Base-by-base conservation (phyloP, 345 rosid species). In the Gossypium thurberi region DNA sequence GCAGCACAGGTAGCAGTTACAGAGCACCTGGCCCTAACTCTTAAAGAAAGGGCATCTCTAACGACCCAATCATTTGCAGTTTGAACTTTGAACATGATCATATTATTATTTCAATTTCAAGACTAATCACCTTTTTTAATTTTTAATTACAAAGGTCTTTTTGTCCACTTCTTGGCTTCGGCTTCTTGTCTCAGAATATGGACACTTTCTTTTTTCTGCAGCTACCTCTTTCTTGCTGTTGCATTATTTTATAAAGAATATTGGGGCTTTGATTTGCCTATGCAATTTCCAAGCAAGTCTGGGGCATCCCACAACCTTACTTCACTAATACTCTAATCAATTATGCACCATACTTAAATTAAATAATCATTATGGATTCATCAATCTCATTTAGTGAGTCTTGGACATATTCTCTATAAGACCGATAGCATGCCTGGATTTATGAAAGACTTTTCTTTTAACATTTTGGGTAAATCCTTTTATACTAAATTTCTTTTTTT, bases 131-230 rank as follows among this genome's bases (percentile, higher is more conserved):
- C 20, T 47, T 47, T 47, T 14, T 0, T 47, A 47, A 11, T 47
- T 47, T 47, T 47, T 47, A 47, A 47, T 47, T 47, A 47, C 51
- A 47, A 47, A 47, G 15, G 3, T 47, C 14, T 2, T 10, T 47
- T 47, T 47, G 51, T 47, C 51, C 14, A 47, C 14, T 71, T 77
- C 71, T 10, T 73, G 74, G 63, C 53, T 65, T 42, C 58, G 43
- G 58, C 53, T 63, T 62, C 2, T 62, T 65, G 52, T 65, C 52
- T 43, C 11, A 11, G 70, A 65, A 20, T 44, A 6, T 65, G 6
- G n/a, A 12, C 53, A 65, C 52, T 21, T 33, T 33, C 33, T 21
- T 25, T 21, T 65, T 58, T 65, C 20, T 20, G n/a, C 14, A 63
- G 7, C 7, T 42, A 40, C 33, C 33, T 15, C 2, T 60, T 9